A percentile compares a stretch with the other conserved stretches of the same genome.
These are phyloP conservation scores for Zelonia costaricensis DNA, from an alignment of 208 protist species.

Conservation along the genomic window DNA sequence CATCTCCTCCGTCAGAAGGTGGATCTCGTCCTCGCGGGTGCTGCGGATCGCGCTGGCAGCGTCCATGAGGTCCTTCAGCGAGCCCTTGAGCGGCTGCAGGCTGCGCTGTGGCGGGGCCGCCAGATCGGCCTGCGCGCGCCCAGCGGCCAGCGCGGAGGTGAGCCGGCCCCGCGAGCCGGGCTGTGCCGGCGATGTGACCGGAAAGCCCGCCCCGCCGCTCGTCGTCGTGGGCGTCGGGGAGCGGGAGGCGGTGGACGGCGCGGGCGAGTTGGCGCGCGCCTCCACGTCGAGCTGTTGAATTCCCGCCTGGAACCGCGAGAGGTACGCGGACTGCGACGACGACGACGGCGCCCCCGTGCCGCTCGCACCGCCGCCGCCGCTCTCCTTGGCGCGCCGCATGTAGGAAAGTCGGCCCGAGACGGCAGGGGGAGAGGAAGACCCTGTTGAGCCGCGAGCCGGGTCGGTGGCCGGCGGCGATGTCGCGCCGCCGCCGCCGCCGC, in stretches of 20 bases:
- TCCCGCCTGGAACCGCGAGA: constrained; percentile 20
- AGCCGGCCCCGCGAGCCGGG: constrained; percentile 15
- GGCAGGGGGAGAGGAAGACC: no score
- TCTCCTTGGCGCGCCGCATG: neutral
- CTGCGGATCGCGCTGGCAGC: constrained; percentile 55
- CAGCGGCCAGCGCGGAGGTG: constrained; percentile 17
- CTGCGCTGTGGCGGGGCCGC: neutral
- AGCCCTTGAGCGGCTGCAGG: constrained; percentile 24
- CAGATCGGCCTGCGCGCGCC: constrained; percentile 14
- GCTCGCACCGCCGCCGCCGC: neutral
- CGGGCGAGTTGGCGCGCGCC: neutral
- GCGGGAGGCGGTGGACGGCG: neutral
- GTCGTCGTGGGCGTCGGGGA: neutral
- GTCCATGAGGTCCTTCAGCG: constrained; percentile 61
- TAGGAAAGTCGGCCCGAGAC: neutral
- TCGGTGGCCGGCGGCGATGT: no score
- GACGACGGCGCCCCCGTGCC: neutral
- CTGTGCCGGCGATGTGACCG: constrained; percentile 3
- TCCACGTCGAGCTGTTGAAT: constrained; percentile 13
- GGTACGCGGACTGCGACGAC: constrained; percentile 14
- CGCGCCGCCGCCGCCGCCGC: no score
- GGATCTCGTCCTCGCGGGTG: constrained; percentile 68
- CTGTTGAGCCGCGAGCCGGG: neutral
- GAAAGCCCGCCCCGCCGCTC: neutral
- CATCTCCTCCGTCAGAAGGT: constrained; percentile 73